Evolutionary conservation across 1,284 basidiomycete genomes (phyloP).

Genomic region (Ganoderma sinense): DNA sequence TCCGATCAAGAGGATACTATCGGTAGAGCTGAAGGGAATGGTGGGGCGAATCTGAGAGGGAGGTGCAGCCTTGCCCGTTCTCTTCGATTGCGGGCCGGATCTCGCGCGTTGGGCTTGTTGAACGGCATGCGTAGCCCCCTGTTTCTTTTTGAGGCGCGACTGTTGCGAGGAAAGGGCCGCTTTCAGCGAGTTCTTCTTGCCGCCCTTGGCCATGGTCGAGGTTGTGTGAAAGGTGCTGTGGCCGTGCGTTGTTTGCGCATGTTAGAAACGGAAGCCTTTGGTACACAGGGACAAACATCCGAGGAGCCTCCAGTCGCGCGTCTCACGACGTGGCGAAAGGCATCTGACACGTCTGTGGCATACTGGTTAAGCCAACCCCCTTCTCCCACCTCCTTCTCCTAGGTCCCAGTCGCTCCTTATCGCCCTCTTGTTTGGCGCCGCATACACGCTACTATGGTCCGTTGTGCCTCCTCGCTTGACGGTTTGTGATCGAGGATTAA

Average conservation of each 20-base stretch:
- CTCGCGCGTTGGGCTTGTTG: constrained; percentile 56
- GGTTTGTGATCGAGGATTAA: neutral
- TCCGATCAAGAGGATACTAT: constrained; percentile 90
- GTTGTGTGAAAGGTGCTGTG: neutral
- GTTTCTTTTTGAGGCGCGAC: constrained; percentile 66
- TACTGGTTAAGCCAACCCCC: constrained; percentile 18
- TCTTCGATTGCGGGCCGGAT: constrained; percentile 42
- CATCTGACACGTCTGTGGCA: constrained; percentile 27
- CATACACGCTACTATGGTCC: constrained; percentile 40
- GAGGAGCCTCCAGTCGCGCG: neutral
- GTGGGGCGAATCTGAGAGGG: constrained; percentile 46
- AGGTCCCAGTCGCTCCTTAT: constrained; percentile 31
- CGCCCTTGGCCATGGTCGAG: constrained; percentile 49
- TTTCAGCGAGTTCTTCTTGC: constrained; percentile 65
- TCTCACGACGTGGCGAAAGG: constrained; percentile 29
- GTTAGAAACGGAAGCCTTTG: constrained; percentile 47
- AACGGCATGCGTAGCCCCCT: constrained; percentile 55
- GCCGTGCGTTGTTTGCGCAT: constrained; percentile 35
- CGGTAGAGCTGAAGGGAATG: constrained; percentile 78
- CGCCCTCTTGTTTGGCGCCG: neutral
- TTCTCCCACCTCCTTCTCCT: constrained; percentile 11
- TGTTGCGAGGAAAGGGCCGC: constrained; percentile 73
- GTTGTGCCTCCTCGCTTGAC: constrained; percentile 15
- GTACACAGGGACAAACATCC: constrained; percentile 32
- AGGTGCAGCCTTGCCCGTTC: constrained; percentile 37